phyloP scores from a whole-genome alignment of 75 land plant species.

The Pinus taeda region DNA sequence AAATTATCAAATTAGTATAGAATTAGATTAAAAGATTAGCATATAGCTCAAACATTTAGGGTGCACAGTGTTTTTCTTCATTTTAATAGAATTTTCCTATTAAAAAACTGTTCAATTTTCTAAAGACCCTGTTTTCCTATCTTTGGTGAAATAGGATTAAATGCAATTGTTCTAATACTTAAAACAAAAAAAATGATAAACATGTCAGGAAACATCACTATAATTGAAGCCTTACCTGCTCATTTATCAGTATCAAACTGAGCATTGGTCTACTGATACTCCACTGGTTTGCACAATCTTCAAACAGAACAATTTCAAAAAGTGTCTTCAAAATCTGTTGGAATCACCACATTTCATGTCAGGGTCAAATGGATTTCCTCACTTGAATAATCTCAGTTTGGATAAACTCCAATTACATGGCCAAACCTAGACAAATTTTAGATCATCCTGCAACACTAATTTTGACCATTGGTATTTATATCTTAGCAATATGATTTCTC shows the following conservation, averaged over 20 bases:
- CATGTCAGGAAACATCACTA: neutral
- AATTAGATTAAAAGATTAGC: neutral
- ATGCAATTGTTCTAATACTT: neutral
- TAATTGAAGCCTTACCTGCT: slow-evolving; percentile 57
- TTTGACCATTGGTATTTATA: too few relatives aligned
- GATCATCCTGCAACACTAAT: too few relatives aligned
- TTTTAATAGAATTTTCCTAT: neutral
- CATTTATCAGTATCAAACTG: slow-evolving; percentile 82
- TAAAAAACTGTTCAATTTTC: neutral
- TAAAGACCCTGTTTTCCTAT: neutral
- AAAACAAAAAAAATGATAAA: neutral
- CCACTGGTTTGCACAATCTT: slow-evolving; percentile 92
- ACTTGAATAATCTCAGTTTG: neutral
- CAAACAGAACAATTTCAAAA: slow-evolving; percentile 88
- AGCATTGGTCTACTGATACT: slow-evolving; percentile 95
- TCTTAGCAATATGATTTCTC: too few relatives aligned
- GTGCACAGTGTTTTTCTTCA: neutral
- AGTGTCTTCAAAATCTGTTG: slow-evolving; percentile 83
- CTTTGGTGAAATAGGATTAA: neutral
- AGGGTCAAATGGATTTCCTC: neutral
- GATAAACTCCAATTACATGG: neutral
- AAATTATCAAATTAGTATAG: too few relatives aligned
- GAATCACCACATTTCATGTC: neutral
- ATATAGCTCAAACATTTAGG: neutral
- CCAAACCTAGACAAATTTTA: neutral